A percentile compares a stretch with the other conserved stretches of the same genome.
These are phyloP conservation scores for Gaultheria prostrata DNA, from an alignment of 148 eudicot species.

Conservation along the genomic window DNA sequence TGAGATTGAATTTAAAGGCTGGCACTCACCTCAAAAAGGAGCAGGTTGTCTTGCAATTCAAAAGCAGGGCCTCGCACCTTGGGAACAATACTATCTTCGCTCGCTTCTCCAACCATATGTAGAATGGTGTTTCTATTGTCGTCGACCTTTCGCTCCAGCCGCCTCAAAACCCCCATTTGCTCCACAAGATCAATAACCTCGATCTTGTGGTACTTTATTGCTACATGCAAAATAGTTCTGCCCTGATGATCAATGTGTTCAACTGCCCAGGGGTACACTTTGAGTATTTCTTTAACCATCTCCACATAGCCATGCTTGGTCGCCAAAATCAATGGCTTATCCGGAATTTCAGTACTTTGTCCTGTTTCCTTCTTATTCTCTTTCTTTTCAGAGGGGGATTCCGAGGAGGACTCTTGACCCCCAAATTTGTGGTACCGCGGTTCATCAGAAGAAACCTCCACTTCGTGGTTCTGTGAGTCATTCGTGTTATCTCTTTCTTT, in stretches of 20 bases:
- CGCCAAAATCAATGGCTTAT: slow-evolving; percentile 15
- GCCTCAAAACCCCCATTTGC: background rate
- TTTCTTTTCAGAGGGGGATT: background rate
- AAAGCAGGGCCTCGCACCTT: background rate
- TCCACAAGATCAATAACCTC: slow-evolving; percentile 4
- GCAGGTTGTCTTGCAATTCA: background rate
- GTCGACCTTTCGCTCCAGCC: slow-evolving; percentile 3
- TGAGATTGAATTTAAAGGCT: background rate
- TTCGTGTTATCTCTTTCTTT: too few relatives aligned
- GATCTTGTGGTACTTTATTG: background rate
- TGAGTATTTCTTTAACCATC: background rate
- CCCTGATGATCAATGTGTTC: slow-evolving; percentile 2
- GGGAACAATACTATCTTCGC: background rate
- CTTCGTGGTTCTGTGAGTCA: too few relatives aligned
- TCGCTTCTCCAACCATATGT: background rate
- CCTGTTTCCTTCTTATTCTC: background rate
- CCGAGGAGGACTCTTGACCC: background rate
- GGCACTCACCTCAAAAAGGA: background rate
- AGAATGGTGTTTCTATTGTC: background rate
- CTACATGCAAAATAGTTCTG: slow-evolving; percentile 11
- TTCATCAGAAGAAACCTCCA: too few relatives aligned
- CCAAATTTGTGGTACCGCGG: background rate
- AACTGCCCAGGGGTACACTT: slow-evolving; percentile 6
- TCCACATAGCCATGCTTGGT: background rate
- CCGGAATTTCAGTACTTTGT: background rate